Base-by-base conservation (phyloP, 2,329 filamentous ascomycete genomes). In the Acrocalymma vagum region DNA sequence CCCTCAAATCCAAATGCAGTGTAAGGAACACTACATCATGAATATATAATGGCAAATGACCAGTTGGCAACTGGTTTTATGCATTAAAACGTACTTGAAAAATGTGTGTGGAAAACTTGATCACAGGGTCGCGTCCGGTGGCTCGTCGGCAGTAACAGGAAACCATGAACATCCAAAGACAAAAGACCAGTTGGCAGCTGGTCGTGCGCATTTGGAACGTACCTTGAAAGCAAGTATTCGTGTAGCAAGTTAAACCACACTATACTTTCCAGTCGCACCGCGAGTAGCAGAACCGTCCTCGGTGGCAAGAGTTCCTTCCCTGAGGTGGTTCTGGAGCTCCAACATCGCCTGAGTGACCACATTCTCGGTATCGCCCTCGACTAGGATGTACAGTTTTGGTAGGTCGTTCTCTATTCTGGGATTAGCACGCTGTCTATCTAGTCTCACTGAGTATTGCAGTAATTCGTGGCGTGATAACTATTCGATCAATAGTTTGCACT, bases 321-420 rank as follows among this genome's bases (percentile, higher is more conserved):
- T 90, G 56, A 99, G 74, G 61, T 96, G 75, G 30, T 92, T 83
- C 65, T 91, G 93, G 53, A 99, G 79, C 72, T 97, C 92, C 55
- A 85, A 83, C 82, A 99, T 90, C 2, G 94, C 94, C 60, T 89
- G 87, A 35, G 88, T 89, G 18, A 99, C 94, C 21, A 91, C 86
- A 37, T 96, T 78, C 71, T 99, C 94, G 0, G 94, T 97, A 63
- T 99, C 94, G 27, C 94, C 94, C 69, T 99, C 94, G 42, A 99
- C 95, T 46, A 99, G 81, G 61, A 99, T 96, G 68, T 97, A 99
- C 58, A 99, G 76, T 77, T 97, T 97, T n/a, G 94, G 88, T 55
- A 91, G 85, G 38, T 86, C 87, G 23, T 83, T 85, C 35, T 65
- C 61, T 53, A 38, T 41, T 9, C 4, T 27, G 6, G n/a, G 14